phyloP scores from a whole-genome alignment of 2,329 filamentous ascomycete genomes.

The Diaporthe sp. region DNA sequence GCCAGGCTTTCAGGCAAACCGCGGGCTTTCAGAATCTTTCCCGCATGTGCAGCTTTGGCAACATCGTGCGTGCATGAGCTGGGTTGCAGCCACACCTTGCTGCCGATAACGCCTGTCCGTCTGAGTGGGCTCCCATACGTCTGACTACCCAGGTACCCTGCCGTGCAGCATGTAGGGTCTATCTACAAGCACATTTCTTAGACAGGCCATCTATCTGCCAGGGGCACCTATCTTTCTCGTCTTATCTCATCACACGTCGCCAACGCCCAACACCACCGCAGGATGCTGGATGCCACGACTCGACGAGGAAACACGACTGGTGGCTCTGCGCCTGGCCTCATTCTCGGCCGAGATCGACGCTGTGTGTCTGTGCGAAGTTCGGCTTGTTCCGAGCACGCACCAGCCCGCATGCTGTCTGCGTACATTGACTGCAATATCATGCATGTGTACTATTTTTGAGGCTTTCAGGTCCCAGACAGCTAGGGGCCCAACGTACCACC shows the following conservation, averaged over 20 bases:
- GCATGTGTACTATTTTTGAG: background rate
- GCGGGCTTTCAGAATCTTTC: background rate
- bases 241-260: conserved; percentile 11
- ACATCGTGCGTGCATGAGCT: background rate
- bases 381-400: conserved; percentile 21
- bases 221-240: background rate
- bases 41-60: background rate
- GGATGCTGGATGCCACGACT: background rate
- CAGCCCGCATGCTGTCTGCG: background rate
- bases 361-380: conserved; percentile 1
- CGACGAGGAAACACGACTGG: too few relatives aligned
- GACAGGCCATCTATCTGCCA: background rate
- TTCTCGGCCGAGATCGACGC: conserved; percentile 6
- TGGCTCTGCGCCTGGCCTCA: conserved; percentile 1
- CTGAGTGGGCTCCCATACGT: conserved; percentile 18
- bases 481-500: background rate
- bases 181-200: background rate
- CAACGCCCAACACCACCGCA: background rate
- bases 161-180: background rate
- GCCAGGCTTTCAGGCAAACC: background rate
- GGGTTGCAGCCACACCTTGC: background rate
- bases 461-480: background rate
- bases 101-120: conserved; percentile 21
- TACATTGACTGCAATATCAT: background rate
- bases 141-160: background rate